Base-by-base conservation (phyloP, 2,329 filamentous ascomycete genomes). In the Beauveria bassiana region DNA sequence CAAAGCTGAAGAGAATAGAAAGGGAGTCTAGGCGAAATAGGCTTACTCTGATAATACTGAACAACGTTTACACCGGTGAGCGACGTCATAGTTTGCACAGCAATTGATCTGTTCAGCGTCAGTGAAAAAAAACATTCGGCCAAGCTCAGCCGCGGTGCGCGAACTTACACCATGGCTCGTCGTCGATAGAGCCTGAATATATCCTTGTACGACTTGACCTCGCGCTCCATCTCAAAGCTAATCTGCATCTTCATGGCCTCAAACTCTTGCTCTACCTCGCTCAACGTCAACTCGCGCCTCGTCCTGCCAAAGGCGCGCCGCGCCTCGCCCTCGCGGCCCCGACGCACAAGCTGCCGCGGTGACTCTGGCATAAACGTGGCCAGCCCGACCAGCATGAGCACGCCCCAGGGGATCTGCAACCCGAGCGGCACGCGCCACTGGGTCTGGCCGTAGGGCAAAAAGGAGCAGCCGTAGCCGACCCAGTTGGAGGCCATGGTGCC, bases 31-130 rank as follows among this genome's bases (percentile, higher is more conserved):
- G 5, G 20, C 24, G 2, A 8, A 7, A 34, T 38, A 0, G 5
- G 43, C 55, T 24, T n/a, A 62, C 61, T 82, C 78, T 73, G 71
- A 66, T 72, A 78, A 63, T 73, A 75, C 68, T 62, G 81, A 43
- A 85, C 83, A 1, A 84, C 81, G 66, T 84, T 84, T 43, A 84
- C 79, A 12, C 82, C 82, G 1, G 82, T 84, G 45, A 84, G 66
- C 64, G 75, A 78, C 0, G 81, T 84, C 78, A 84, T 81, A 3
- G 80, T 83, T 69, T 84, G 81, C 2, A 83, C 82, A 2, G 78
- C 78, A 66, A 84, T 80, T 1, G 78, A 80, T 22, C 71, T 73
- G 59, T 4, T 10, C 18, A 55, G 40, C 9, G 22, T 49, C 16
- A 58, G 24, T n/a, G 12, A 14, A 22, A 22, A 22, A 5, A 7